phyloP scores from a whole-genome alignment of 2,329 filamentous ascomycete species.

The Talaromyces sp. region DNA sequence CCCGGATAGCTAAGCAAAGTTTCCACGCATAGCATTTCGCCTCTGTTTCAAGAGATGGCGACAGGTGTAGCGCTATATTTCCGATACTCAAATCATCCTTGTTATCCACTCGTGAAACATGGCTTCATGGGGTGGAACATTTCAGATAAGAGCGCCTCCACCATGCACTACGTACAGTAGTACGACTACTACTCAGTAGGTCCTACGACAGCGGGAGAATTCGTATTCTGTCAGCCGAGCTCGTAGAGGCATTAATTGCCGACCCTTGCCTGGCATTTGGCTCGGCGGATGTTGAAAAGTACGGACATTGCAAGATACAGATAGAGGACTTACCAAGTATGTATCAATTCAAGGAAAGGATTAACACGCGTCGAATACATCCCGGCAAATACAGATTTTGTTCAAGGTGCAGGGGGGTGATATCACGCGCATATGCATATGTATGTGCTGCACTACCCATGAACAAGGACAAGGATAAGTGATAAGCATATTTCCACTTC shows the following conservation, averaged over 20 bases:
- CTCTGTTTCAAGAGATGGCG: not conserved
- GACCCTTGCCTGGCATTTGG: not conserved
- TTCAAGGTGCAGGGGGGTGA: not conserved
- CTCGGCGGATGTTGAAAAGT: not conserved
- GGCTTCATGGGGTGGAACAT: not conserved
- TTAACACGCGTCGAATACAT: not conserved
- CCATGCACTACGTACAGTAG: not conserved
- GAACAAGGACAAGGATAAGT: not conserved
- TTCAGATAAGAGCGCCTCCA: not conserved
- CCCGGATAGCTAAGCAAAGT: not conserved
- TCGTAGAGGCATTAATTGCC: not conserved
- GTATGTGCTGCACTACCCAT: not conserved
- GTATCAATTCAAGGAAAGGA: not conserved
- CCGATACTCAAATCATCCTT: not conserved
- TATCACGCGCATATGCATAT: not conserved
- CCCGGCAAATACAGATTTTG: too few relatives aligned
- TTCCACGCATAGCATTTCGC: not conserved
- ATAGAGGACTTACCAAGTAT: not conserved
- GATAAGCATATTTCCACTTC: not conserved
- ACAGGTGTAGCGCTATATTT: not conserved
- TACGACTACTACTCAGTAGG: not conserved
- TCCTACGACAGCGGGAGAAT: not conserved
- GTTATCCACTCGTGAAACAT: not conserved
- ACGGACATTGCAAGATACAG: not conserved
- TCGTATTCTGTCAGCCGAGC: not conserved